A percentile compares a stretch with the other conserved stretches of the same genome.
These are phyloP conservation scores for Westerdykella ornata DNA, from an alignment of 2,329 filamentous ascomycete species.

Conservation along the genomic window DNA sequence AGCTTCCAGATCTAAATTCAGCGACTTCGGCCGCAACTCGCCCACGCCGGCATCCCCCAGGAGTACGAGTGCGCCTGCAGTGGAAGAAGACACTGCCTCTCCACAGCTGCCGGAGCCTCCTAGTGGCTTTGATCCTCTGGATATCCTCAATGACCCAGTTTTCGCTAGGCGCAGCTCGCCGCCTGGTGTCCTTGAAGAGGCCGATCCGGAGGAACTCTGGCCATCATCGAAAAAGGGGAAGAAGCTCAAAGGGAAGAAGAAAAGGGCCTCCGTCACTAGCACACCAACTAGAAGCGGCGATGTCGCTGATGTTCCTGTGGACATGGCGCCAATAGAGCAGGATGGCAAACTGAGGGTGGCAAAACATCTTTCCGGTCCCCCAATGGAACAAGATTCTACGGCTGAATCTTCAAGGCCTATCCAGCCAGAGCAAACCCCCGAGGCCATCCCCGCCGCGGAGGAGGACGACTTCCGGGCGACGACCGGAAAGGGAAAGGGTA, in stretches of 20 bases:
- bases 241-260: conserved; percentile 44
- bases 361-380: too few relatives aligned
- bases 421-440: conserved; percentile 1
- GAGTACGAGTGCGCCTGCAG: conserved; percentile 11
- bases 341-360: too few relatives aligned
- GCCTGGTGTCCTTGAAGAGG: conserved; percentile 30
- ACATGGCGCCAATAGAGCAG: neutral
- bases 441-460: too few relatives aligned
- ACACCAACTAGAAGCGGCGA: conserved; percentile 7
- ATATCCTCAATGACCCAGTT: conserved; percentile 32
- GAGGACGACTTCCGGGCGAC: conserved; percentile 1
- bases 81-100: conserved; percentile 26
- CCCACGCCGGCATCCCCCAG: conserved; percentile 26
- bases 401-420: neutral
- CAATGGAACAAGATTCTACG: too few relatives aligned
- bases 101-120: conserved; percentile 31
- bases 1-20: conserved; percentile 28
- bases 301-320: conserved; percentile 1
- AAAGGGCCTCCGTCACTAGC: conserved; percentile 12
- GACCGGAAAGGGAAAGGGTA: conserved; percentile 18
- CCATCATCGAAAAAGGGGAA: conserved; percentile 41
- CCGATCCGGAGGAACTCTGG: conserved; percentile 33
- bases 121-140: conserved; percentile 29
- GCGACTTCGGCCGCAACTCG: conserved; percentile 24
- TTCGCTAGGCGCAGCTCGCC: conserved; percentile 32